These are phyloP conservation scores for Brassica incana DNA, from an alignment of 345 rosid species.

Conservation along the genomic window DNA sequence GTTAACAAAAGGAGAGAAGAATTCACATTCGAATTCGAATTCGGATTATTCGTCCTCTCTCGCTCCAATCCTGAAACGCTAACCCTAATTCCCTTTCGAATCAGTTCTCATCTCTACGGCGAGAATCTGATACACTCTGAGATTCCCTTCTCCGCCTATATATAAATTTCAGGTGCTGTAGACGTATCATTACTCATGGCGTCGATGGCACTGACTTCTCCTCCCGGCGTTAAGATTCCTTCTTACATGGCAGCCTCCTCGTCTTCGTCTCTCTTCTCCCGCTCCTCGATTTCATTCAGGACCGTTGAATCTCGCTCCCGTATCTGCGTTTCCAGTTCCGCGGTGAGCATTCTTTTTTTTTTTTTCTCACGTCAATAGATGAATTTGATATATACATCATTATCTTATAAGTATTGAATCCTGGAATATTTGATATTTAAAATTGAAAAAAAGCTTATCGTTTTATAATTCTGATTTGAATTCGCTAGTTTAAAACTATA, in stretches of 20 bases:
- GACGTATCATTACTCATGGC: constrained; percentile 41
- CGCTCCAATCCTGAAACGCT: not conserved
- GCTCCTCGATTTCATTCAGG: constrained; percentile 30
- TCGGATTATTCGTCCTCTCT: not conserved
- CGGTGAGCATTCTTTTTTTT: constrained; percentile 39
- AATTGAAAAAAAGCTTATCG: not conserved
- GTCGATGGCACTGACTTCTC: constrained; percentile 45
- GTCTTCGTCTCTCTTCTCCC: constrained; percentile 41
- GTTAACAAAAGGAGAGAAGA: not conserved
- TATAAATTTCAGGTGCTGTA: constrained; percentile 3
- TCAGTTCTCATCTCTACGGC: constrained; percentile 6
- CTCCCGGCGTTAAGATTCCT: constrained; percentile 39
- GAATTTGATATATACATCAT: not conserved
- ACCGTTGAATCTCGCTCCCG: constrained; percentile 40
- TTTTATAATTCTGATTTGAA: too few relatives aligned
- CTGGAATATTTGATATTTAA: not conserved
- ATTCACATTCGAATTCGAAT: constrained; percentile 1
- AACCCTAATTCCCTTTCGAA: constrained; percentile 1
- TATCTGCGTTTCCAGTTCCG: constrained; percentile 29
- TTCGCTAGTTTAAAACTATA: not conserved
- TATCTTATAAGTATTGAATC: not conserved
- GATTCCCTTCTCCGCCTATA: constrained; percentile 5
- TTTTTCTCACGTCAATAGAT: not conserved
- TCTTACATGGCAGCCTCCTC: constrained; percentile 35
- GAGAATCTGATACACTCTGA: constrained; percentile 11